A percentile compares a stretch with the other conserved stretches of the same genome.
phyloP scores from a whole-genome alignment of 495 filamentous ascomycete species.

The Daldinia decipiens region DNA sequence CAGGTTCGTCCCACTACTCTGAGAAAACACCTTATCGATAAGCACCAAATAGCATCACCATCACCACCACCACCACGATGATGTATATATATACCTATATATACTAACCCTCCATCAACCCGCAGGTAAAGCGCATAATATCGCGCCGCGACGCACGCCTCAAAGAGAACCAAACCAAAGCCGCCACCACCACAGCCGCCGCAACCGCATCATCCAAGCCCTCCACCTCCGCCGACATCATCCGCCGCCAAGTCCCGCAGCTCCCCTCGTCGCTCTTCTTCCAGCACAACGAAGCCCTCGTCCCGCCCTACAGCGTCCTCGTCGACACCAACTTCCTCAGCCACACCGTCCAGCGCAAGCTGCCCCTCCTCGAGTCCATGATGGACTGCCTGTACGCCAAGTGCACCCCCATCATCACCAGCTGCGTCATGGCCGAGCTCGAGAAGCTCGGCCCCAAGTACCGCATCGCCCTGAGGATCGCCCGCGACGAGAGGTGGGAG shows the following conservation, averaged over 20 bases:
- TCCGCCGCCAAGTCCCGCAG: conserved; percentile 76
- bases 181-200: conserved; percentile 61
- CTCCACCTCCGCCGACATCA: conserved; percentile 56
- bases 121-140: conserved; percentile 69
- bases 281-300: conserved; percentile 88
- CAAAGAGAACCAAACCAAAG: conserved; percentile 64
- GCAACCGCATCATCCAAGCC: conserved; percentile 61
- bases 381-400: conserved; percentile 75
- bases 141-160: conserved; percentile 70
- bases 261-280: conserved; percentile 92
- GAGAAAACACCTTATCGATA: conserved; percentile 36
- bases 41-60: conserved; percentile 7
- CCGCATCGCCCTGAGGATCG: conserved; percentile 86
- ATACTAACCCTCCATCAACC: not conserved
- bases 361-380: conserved; percentile 84
- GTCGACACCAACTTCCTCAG: conserved; percentile 94
- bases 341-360: conserved; percentile 89
- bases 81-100: no score
- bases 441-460: conserved; percentile 94
- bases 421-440: conserved; percentile 81
- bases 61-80: no score
- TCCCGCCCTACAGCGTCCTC: conserved; percentile 87
- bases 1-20: no score
- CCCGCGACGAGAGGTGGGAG: conserved; percentile 91
- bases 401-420: conserved; percentile 75